Conservation (phyloP, 768 basidiomycete species). For the Xerocomellus dryophilus region DNA sequence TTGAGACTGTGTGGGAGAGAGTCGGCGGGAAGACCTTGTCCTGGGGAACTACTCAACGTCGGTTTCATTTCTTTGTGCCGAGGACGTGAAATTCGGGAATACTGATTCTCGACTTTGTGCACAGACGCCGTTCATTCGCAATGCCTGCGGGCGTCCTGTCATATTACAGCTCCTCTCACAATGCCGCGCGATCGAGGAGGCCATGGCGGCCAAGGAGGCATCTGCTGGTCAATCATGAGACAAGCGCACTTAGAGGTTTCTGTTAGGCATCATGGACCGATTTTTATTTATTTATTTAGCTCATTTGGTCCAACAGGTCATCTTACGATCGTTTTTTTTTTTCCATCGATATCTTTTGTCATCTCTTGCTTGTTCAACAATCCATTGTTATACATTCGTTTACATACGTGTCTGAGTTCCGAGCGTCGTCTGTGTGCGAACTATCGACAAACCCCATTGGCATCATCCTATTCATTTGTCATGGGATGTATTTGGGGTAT, state of each 20-base stretch:
- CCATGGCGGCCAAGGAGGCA: slow-evolving; percentile 18
- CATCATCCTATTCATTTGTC: too few species aligned
- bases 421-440: too few species aligned
- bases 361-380: too few species aligned
- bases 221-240: not conserved
- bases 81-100: not conserved
- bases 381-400: too few species aligned
- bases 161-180: slow-evolving; percentile 63
- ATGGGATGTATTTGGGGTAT: too few species aligned
- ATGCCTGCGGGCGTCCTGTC: slow-evolving; percentile 65
- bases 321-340: too few species aligned
- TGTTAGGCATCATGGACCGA: not conserved
- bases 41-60: slow-evolving; percentile 59
- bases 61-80: slow-evolving; percentile 14
- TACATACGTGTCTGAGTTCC: too few species aligned
- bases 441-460: too few species aligned
- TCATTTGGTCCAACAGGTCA: too few species aligned
- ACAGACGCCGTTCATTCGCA: slow-evolving; percentile 63
- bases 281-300: not conserved
- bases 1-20: slow-evolving; percentile 64
- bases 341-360: too few species aligned
- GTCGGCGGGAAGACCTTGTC: slow-evolving; percentile 49
- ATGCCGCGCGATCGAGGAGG: slow-evolving; percentile 64
- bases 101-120: not conserved
- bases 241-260: too few species aligned